Base-by-base conservation (phyloP, 2,329 filamentous ascomycete species). In the Podosphaera xanthii region DNA sequence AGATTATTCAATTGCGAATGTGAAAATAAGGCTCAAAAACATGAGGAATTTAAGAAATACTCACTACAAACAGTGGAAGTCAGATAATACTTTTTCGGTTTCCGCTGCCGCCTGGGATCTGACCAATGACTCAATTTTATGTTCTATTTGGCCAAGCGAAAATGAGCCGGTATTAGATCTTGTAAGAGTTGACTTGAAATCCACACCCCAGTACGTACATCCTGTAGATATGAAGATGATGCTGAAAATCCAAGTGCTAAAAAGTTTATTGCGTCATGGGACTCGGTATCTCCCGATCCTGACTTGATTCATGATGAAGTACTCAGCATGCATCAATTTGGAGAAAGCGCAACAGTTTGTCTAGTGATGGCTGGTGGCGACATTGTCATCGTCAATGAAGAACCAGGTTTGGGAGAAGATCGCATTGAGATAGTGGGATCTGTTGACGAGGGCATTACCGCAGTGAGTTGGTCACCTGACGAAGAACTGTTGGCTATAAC, bases 401-500 rank as follows among this genome's bases (percentile, higher is more conserved):
- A 83, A 48, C 76, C 81, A 50, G 69, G 76, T 38, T 73, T 76
- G 4, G 81, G 78, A 61, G 81, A 86, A 69, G 86, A 89, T 44
- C 82, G 86, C 65, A 89, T 98, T 65, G 92, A 97, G 71, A 97
- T 98, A 65, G 82, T 97, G 63, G 92, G 92, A 52, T 94, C 89
- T 40, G 87, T 98, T 44, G 89, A 96, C 72, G 86, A 85, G 60
- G 92, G 91, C 33, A 95, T 98, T 65, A 80, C 83, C 33, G 88
- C 89, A 14, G 91, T 90, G 14, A 79, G 81, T 64, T 98, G 92
- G 92, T 94, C 91, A 46, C 90, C 90, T 2, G 92, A 98, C 67
- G 91, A 96, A 68, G 91, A 97, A 69, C 76, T 97, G 22, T 74
- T 98, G 52, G 82, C 86, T 59, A 81, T 98, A 62, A 81, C 84